Percentiles rank a stretch among this genome's conserved stretches.
Conservation (phyloP, 768 basidiomycete species). For the Lentinula raphanica region DNA sequence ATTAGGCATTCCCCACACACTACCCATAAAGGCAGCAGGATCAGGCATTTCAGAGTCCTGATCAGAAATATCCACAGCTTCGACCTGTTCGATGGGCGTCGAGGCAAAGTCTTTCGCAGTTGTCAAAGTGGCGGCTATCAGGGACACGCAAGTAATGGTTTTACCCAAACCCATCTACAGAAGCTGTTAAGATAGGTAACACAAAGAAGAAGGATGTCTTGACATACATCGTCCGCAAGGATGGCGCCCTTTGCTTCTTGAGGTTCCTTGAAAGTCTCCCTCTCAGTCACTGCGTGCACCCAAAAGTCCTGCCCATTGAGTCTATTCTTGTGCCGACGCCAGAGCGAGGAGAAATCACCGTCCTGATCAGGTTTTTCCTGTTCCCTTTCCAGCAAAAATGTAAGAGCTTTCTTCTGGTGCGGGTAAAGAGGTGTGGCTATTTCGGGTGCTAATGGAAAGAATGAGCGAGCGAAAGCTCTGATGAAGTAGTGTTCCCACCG, state of each 20-base stretch:
- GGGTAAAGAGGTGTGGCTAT: constrained; percentile 89
- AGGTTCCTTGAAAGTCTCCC: constrained; percentile 64
- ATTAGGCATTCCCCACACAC: constrained; percentile 83
- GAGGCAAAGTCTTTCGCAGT: constrained; percentile 65
- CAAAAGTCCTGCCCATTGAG: constrained; percentile 44
- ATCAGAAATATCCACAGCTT: constrained; percentile 28
- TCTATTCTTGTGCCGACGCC: constrained; percentile 55
- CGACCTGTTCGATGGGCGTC: constrained; percentile 42
- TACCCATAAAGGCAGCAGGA: constrained; percentile 65
- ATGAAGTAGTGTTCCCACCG: constrained; percentile 42
- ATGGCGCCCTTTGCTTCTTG: constrained; percentile 81
- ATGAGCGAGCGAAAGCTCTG: constrained; percentile 10
- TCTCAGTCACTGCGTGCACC: constrained; percentile 82
- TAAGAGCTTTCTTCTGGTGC: constrained; percentile 96
- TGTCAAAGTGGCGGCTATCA: constrained; percentile 80
- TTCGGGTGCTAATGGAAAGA: constrained; percentile 41
- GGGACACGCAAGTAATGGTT: constrained; percentile 91
- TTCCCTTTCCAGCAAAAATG: constrained; percentile 89
- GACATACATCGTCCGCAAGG: constrained; percentile 90
- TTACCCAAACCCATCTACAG: constrained; percentile 95
- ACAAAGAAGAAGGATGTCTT: constrained; percentile 10
- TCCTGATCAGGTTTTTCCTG: constrained; percentile 52
- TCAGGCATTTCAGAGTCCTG: constrained; percentile 22
- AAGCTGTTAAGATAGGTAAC: constrained; percentile 10
- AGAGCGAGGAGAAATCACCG: constrained; percentile 67